phyloP scores from a whole-genome alignment of 257 asterid genomes.

The Galeopsis tetrahit region DNA sequence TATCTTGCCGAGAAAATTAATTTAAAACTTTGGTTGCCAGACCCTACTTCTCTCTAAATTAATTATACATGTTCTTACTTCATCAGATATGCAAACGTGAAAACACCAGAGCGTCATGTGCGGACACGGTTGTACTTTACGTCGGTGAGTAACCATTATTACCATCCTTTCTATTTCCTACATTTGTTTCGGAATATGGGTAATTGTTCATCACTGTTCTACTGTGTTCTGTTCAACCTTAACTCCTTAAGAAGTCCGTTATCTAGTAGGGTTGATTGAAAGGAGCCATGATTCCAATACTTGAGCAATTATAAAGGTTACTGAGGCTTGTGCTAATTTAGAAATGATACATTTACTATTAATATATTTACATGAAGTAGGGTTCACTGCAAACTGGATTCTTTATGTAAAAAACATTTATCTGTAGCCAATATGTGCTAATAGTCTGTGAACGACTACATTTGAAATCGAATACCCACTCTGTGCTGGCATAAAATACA shows the following conservation, averaged over 20 bases:
- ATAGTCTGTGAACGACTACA: not conserved
- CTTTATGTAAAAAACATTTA: slow-evolving; percentile 4
- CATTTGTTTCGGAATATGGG: slow-evolving; percentile 14
- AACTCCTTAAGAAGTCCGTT: not conserved
- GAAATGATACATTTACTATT: slow-evolving; percentile 4
- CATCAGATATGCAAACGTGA: slow-evolving; percentile 92
- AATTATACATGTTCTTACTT: slow-evolving; percentile 21
- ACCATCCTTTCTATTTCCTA: slow-evolving; percentile 1
- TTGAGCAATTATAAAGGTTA: not conserved
- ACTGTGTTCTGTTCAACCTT: not conserved
- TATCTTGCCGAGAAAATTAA: slow-evolving; percentile 1
- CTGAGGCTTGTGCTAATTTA: not conserved
- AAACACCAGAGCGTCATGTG: slow-evolving; percentile 96
- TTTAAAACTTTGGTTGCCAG: slow-evolving; percentile 14
- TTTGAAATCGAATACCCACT: not conserved
- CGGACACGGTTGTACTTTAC: slow-evolving; percentile 97
- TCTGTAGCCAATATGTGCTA: not conserved
- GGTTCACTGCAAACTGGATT: slow-evolving; percentile 9
- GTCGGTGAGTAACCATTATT: slow-evolving; percentile 64
- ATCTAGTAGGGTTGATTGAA: not conserved
- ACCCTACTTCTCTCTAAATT: slow-evolving; percentile 16
- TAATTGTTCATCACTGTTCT: not conserved
- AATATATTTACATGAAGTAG: not conserved
- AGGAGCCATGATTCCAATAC: not conserved
- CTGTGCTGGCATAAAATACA: not conserved